phyloP scores from a whole-genome alignment of 2,329 filamentous ascomycete species.

The Acrodontium crateriforme region DNA sequence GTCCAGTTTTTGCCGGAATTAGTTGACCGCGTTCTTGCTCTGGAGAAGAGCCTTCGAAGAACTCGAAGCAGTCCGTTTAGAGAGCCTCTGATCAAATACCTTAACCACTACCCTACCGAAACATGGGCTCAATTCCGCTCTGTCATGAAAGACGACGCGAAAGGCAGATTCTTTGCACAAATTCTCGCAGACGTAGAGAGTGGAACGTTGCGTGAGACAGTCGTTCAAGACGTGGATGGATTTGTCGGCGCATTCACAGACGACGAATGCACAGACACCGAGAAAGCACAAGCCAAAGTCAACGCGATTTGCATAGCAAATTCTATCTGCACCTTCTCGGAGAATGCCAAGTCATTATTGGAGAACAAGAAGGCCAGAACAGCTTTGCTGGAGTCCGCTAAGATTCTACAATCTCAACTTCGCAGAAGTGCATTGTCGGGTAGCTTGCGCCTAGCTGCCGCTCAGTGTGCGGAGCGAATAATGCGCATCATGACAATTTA shows the following conservation, averaged over 20 bases:
- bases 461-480: constrained; percentile 79
- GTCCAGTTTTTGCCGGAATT: constrained; percentile 82
- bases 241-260: constrained; percentile 49
- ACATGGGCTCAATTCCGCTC: constrained; percentile 68
- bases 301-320: constrained; percentile 80
- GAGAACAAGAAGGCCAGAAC: constrained; percentile 43
- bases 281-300: constrained; percentile 63
- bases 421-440: constrained; percentile 55
- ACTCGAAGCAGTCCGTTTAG: constrained; percentile 89
- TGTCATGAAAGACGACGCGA: constrained; percentile 69
- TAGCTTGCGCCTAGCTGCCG: constrained; percentile 64
- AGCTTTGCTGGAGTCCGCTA: constrained; percentile 50
- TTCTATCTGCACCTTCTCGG: constrained; percentile 56
- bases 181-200: constrained; percentile 66
- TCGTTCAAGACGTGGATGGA: constrained; percentile 57
- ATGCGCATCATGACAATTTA: constrained; percentile 76
- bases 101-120: constrained; percentile 85
- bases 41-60: constrained; percentile 72
- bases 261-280: constrained; percentile 41
- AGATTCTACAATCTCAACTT: constrained; percentile 64
- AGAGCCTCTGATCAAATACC: constrained; percentile 75
- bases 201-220: constrained; percentile 56
- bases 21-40: constrained; percentile 75
- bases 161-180: constrained; percentile 84
- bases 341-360: constrained; percentile 52